These are phyloP conservation scores for Aspergillus quadricinctus DNA, from an alignment of 2,329 filamentous ascomycete genomes.

Conservation along the genomic window DNA sequence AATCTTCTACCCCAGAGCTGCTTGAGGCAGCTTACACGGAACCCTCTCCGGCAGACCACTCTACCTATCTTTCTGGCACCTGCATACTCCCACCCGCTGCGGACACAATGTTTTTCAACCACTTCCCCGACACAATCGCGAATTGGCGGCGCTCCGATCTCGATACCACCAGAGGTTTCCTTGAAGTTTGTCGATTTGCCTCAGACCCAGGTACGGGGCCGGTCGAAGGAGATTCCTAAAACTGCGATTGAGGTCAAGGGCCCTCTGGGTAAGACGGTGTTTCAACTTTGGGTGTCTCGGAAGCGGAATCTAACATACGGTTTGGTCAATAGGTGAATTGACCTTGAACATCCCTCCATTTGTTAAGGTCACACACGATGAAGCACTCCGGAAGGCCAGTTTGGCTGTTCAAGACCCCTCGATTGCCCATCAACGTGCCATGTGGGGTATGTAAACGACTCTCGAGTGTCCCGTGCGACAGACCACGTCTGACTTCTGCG, in stretches of 20 bases:
- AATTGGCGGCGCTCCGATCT: slow-evolving; percentile 75
- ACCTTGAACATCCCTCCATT: slow-evolving; percentile 75
- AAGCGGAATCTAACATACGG: slow-evolving; percentile 7
- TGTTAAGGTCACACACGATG: slow-evolving; percentile 66
- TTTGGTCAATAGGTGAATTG: slow-evolving; percentile 58
- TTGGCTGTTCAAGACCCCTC: slow-evolving; percentile 67
- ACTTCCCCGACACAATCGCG: slow-evolving; percentile 67
- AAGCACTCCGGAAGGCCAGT: slow-evolving; percentile 57
- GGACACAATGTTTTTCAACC: slow-evolving; percentile 63
- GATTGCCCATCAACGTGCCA: slow-evolving; percentile 74
- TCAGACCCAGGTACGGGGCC: slow-evolving; percentile 54
- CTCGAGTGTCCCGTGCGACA: neutral
- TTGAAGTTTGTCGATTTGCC: slow-evolving; percentile 64
- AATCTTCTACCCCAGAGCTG: slow-evolving; percentile 59
- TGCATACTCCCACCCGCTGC: slow-evolving; percentile 52
- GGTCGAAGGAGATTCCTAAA: slow-evolving; percentile 58
- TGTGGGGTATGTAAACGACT: slow-evolving; percentile 72
- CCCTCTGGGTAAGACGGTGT: slow-evolving; percentile 59
- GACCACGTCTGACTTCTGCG: slow-evolving; percentile 15
- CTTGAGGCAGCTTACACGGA: slow-evolving; percentile 53
- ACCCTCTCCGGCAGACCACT: slow-evolving; percentile 47
- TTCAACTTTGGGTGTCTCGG: neutral
- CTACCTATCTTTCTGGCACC: slow-evolving; percentile 71
- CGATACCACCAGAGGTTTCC: slow-evolving; percentile 78
- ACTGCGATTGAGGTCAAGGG: slow-evolving; percentile 69